Evolutionary conservation across 1,284 basidiomycete species (phyloP).

Genomic region (Sporisorium graminicola): DNA sequence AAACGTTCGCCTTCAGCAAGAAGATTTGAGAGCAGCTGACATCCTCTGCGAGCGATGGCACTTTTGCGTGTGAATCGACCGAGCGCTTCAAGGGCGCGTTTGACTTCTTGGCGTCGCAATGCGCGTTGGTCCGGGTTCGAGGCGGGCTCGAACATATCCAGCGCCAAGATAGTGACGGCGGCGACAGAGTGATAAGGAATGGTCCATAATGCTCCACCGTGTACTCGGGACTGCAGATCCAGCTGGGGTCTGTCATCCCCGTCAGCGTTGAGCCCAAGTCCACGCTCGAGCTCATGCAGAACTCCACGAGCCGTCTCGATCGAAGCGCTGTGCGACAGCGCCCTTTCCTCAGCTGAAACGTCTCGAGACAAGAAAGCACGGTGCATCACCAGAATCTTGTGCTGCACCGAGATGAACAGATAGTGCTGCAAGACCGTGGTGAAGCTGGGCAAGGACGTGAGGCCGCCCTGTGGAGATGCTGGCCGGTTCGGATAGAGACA

Average conservation of each 20-base stretch:
- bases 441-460: conserved; percentile 32
- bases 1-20: conserved; percentile 39
- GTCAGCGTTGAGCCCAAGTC: conserved; percentile 38
- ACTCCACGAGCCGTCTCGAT: conserved; percentile 53
- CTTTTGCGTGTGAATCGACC: conserved; percentile 40
- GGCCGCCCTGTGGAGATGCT: conserved; percentile 14
- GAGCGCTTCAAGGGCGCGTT: conserved; percentile 40
- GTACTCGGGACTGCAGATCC: conserved; percentile 46
- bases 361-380: conserved; percentile 51
- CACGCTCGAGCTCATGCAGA: conserved; percentile 43
- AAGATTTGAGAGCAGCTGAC: conserved; percentile 42
- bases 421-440: conserved; percentile 50
- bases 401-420: conserved; percentile 53
- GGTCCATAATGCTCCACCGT: conserved; percentile 54
- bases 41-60: conserved; percentile 50
- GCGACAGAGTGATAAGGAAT: conserved; percentile 55
- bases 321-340: conserved; percentile 39
- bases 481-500: conserved; percentile 28
- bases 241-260: conserved; percentile 38
- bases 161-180: conserved; percentile 48
- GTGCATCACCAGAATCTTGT: conserved; percentile 56
- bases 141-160: conserved; percentile 45
- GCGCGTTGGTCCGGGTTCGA: conserved; percentile 22
- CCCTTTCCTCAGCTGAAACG: conserved; percentile 32
- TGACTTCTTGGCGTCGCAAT: conserved; percentile 40